phyloP scores from a whole-genome alignment of 495 filamentous ascomycete genomes.

The Choiromyces venosus region DNA sequence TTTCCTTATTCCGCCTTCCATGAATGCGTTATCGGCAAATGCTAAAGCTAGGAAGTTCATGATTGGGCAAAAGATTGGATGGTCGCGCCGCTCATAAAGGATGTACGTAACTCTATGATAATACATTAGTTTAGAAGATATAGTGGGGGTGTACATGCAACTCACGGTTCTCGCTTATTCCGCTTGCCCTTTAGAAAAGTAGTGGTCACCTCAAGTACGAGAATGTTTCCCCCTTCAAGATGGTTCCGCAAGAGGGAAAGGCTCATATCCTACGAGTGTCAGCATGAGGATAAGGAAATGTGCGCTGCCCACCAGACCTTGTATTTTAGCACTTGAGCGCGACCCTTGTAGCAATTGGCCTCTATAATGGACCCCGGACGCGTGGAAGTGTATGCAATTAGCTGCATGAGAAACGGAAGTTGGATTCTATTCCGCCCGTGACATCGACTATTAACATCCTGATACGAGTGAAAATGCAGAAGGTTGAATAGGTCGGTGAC shows the following conservation, averaged over 20 bases:
- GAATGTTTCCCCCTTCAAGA: not conserved
- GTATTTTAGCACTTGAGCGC: not conserved
- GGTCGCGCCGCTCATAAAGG: not conserved
- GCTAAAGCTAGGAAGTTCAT: conserved; percentile 11
- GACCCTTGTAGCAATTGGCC: not conserved
- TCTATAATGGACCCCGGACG: conserved; percentile 1
- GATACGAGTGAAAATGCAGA: conserved; percentile 2
- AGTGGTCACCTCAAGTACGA: conserved; percentile 5
- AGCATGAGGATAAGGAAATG: not conserved
- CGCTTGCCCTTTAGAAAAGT: conserved; percentile 4
- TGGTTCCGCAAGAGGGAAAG: not conserved
- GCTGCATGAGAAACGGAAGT: not conserved
- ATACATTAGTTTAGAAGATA: not conserved
- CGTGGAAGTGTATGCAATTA: not conserved
- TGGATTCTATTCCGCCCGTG: not conserved
- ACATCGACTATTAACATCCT: not conserved
- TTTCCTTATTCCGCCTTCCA: conserved; percentile 6
- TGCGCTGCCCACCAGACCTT: not conserved
- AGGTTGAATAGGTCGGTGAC: conserved; percentile 6
- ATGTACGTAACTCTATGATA: conserved; percentile 2
- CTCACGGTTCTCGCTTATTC: not conserved
- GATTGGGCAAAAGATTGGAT: conserved; percentile 10
- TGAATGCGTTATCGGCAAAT: conserved; percentile 11
- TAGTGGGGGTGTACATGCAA: not conserved
- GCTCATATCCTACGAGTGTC: not conserved